Conservation (phyloP, 176 grass and related monocot genomes). For the Elaeis guineensis region DNA sequence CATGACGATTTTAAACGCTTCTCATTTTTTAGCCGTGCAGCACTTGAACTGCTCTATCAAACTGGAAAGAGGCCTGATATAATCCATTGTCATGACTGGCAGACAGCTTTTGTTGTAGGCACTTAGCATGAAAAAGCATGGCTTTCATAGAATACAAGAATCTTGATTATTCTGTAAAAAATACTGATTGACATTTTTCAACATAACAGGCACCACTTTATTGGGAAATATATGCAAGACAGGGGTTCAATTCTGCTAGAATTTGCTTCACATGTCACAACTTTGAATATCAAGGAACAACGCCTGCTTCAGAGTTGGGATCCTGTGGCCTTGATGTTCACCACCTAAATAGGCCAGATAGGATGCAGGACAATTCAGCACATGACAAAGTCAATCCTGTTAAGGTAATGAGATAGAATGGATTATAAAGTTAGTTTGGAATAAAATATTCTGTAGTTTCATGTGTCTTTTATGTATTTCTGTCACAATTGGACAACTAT, state of each 20-base stretch:
- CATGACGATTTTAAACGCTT: slow-evolving; percentile 92
- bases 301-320: slow-evolving; percentile 68
- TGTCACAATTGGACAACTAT: background rate
- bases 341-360: slow-evolving; percentile 72
- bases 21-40: slow-evolving; percentile 80
- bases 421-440: background rate
- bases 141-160: slow-evolving; percentile 8
- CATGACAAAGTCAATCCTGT: slow-evolving; percentile 87
- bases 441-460: too few relatives aligned
- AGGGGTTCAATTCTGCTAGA: slow-evolving; percentile 82
- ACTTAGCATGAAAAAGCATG: slow-evolving; percentile 6
- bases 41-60: slow-evolving; percentile 74
- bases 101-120: slow-evolving; percentile 92
- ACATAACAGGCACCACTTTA: slow-evolving; percentile 72
- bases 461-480: background rate
- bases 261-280: slow-evolving; percentile 99
- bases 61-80: slow-evolving; percentile 83
- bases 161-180: slow-evolving; percentile 10
- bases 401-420: slow-evolving; percentile 49
- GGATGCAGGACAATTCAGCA: slow-evolving; percentile 68
- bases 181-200: too few relatives aligned
- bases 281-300: slow-evolving; percentile 90
- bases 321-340: slow-evolving; percentile 83
- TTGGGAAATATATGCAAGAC: slow-evolving; percentile 85
- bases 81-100: slow-evolving; percentile 99